Conservation (phyloP, 306 rosid genomes). For the Cucumis melo region DNA sequence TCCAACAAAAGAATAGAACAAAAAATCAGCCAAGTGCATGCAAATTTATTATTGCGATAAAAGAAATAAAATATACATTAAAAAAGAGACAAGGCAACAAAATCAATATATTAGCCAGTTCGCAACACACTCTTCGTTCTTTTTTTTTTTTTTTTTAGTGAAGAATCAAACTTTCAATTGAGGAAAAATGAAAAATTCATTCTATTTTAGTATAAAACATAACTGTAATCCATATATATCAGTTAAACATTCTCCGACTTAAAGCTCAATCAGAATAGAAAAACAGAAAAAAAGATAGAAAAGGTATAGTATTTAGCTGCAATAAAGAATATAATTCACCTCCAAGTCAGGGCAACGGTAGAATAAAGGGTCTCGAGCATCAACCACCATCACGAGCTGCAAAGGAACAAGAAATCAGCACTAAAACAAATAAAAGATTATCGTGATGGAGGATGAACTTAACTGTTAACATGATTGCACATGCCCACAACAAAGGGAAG, state of each 20-base stretch:
- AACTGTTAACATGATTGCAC: background rate
- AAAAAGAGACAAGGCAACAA: background rate
- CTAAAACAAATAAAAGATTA: background rate
- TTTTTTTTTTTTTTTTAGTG: too few relatives aligned
- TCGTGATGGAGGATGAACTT: background rate
- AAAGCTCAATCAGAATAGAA: background rate
- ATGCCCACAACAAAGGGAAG: background rate
- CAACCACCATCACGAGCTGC: conserved; percentile 98
- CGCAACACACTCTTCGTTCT: background rate
- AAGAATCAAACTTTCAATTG: too few relatives aligned
- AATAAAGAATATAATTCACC: conserved; percentile 29
- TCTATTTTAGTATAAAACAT: background rate
- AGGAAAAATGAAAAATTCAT: background rate
- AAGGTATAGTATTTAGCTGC: background rate
- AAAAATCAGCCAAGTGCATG: background rate
- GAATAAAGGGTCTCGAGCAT: conserved; percentile 80
- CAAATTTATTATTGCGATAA: too few relatives aligned
- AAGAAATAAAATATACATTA: too few relatives aligned
- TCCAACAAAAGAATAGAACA: too few relatives aligned
- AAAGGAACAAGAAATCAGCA: conserved; percentile 4
- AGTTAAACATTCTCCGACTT: background rate
- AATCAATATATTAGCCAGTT: background rate
- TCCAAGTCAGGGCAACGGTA: conserved; percentile 98
- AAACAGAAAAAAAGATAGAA: background rate
- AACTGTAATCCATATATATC: background rate